A percentile compares a stretch with the other conserved stretches of the same genome.
phyloP scores from a whole-genome alignment of 257 asterid species.

The Coffea canephora region DNA sequence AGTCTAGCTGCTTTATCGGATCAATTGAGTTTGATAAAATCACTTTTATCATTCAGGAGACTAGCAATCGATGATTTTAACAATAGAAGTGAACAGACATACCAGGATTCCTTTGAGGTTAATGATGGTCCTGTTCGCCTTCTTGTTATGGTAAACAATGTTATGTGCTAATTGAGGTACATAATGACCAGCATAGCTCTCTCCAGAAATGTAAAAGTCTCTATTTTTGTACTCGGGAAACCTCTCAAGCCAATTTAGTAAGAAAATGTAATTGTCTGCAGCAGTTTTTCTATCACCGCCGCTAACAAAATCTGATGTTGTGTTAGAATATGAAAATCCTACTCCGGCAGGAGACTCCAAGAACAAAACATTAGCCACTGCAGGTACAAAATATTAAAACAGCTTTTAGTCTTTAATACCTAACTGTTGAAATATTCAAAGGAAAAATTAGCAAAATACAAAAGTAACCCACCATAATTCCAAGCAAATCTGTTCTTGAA shows the following conservation, averaged over 20 bases:
- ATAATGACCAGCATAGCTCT: conserved; percentile 81
- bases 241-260: conserved; percentile 69
- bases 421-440: not conserved
- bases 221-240: conserved; percentile 64
- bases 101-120: conserved; percentile 86
- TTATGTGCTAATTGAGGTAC: conserved; percentile 76
- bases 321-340: conserved; percentile 82
- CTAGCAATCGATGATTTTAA: not conserved
- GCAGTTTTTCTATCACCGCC: conserved; percentile 67
- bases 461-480: conserved; percentile 52
- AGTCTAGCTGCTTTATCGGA: too few species aligned
- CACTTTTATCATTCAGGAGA: not conserved
- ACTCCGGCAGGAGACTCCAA: conserved; percentile 90
- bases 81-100: conserved; percentile 10
- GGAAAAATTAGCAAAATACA: not conserved
- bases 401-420: too few species aligned
- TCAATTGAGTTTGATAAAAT: too few species aligned
- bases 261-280: conserved; percentile 46
- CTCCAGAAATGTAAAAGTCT: conserved; percentile 62
- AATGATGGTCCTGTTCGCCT: conserved; percentile 42
- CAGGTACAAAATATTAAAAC: not conserved
- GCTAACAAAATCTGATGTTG: conserved; percentile 30
- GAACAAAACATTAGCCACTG: conserved; percentile 76
- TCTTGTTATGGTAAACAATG: conserved; percentile 46
- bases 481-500: conserved; percentile 65